phyloP scores from a whole-genome alignment of 148 eudicot species.

The Euryodendron excelsum region DNA sequence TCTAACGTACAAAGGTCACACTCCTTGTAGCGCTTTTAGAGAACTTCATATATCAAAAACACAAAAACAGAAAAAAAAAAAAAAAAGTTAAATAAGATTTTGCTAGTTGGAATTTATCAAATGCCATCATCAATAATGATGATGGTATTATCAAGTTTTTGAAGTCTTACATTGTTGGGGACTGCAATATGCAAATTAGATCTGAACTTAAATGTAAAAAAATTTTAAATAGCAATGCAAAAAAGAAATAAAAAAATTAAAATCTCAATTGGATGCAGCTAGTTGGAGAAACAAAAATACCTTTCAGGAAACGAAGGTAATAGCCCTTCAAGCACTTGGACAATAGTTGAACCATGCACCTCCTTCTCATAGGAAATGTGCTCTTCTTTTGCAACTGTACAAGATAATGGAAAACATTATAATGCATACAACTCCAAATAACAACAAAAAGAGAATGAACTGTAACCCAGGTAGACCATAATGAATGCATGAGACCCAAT shows the following conservation, averaged over 20 bases:
- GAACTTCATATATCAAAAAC: neutral
- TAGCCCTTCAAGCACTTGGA: conserved; percentile 39
- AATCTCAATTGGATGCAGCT: neutral
- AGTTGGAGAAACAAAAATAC: conserved; percentile 20
- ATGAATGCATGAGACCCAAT: neutral
- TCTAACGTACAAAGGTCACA: neutral
- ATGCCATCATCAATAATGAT: neutral
- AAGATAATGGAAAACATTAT: conserved; percentile 11
- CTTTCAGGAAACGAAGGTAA: conserved; percentile 44
- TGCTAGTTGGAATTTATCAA: too few species aligned
- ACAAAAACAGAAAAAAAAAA: neutral
- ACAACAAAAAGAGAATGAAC: neutral
- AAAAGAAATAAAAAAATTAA: neutral
- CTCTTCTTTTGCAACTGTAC: conserved; percentile 21
- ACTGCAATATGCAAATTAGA: neutral
- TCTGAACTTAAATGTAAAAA: neutral
- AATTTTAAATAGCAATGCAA: neutral
- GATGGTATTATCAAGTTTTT: neutral
- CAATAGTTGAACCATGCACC: conserved; percentile 27
- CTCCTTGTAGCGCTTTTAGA: neutral
- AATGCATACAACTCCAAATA: neutral
- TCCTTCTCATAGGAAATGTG: conserved; percentile 14
- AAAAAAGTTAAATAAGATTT: too few species aligned
- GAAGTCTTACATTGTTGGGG: neutral
- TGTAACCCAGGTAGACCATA: neutral